Percentiles rank a stretch among this genome's conserved stretches.
These are phyloP conservation scores for Fusarium proliferatum DNA, from an alignment of 2,329 filamentous ascomycete genomes.

Conservation along the genomic window DNA sequence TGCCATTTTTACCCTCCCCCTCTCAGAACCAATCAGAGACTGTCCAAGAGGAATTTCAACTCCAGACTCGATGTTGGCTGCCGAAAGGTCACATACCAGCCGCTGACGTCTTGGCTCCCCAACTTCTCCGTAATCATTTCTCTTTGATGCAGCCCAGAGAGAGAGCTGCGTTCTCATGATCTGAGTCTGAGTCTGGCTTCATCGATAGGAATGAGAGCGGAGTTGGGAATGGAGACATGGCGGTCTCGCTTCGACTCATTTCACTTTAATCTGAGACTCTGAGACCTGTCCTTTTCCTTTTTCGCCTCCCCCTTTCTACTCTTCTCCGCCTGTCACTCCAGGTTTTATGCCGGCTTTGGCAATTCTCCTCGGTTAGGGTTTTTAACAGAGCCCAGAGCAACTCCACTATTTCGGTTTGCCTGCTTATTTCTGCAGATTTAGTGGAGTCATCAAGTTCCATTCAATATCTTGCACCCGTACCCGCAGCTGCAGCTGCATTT, in stretches of 20 bases:
- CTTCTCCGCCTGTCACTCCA: constrained; percentile 7
- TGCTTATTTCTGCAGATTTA: constrained; percentile 21
- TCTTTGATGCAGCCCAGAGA: neutral
- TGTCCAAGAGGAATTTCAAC: constrained; percentile 2
- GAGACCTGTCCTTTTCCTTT: neutral
- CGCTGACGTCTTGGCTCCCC: constrained; percentile 31
- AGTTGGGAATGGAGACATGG: constrained; percentile 19
- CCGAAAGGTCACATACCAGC: constrained; percentile 22
- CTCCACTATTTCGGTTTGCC: constrained; percentile 33
- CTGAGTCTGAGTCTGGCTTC: neutral
- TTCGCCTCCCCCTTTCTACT: constrained; percentile 27
- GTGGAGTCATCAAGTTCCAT: constrained; percentile 1
- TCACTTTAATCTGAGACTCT: neutral
- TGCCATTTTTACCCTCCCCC: constrained; percentile 7
- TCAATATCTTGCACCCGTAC: neutral
- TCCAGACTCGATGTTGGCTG: constrained; percentile 12
- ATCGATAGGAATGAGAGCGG: constrained; percentile 17
- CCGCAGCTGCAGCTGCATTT: neutral
- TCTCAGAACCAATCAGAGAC: constrained; percentile 18
- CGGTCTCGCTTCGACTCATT: constrained; percentile 3
- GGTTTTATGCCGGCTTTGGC: constrained; percentile 25
- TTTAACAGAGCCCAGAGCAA: neutral
- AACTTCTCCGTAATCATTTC: constrained; percentile 1
- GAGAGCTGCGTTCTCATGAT: constrained; percentile 1
- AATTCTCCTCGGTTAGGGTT: constrained; percentile 24